Percentiles rank a stretch among this genome's conserved stretches.
phyloP scores from a whole-genome alignment of 495 filamentous ascomycete genomes.

The Talaromyces wortmannii region DNA sequence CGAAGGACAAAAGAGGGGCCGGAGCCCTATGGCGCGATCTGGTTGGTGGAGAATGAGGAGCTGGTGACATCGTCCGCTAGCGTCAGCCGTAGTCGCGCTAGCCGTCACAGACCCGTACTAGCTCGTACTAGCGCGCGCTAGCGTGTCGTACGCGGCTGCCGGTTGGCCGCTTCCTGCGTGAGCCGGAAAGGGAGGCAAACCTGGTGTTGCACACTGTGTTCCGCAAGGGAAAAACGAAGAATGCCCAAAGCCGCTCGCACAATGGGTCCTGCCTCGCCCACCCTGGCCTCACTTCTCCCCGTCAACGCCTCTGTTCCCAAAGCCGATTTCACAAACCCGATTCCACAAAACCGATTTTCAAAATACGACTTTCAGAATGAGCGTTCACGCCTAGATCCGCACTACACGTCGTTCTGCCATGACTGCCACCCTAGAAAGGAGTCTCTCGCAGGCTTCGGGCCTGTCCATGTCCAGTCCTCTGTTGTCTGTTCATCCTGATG shows the following conservation, averaged over 20 bases:
- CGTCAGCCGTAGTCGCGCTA: not conserved
- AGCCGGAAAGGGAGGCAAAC: no score
- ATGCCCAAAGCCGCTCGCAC: not conserved
- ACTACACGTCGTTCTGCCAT: conserved; percentile 12
- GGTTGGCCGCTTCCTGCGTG: not conserved
- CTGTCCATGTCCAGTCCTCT: conserved; percentile 33
- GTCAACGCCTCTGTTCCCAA: not conserved
- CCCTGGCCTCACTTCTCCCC: not conserved
- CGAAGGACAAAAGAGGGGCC: not conserved
- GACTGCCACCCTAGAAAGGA: conserved; percentile 33
- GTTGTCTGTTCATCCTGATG: conserved; percentile 25
- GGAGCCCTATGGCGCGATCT: not conserved
- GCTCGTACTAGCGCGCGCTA: not conserved
- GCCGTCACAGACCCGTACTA: not conserved
- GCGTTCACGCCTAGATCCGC: not conserved
- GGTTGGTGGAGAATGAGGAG: not conserved
- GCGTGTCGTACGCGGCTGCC: not conserved
- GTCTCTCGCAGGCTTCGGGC: conserved; percentile 31
- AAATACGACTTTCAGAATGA: not conserved
- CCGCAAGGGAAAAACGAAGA: no score
- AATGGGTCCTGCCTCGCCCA: not conserved
- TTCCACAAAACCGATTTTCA: no score
- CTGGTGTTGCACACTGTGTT: no score
- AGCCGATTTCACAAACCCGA: not conserved
- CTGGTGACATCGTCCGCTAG: not conserved